Evolutionary conservation across 176 grass and related monocot genomes (phyloP), one percentile per base, ranked within the genome.

Genomic region (Oryza rufipogon): DNA sequence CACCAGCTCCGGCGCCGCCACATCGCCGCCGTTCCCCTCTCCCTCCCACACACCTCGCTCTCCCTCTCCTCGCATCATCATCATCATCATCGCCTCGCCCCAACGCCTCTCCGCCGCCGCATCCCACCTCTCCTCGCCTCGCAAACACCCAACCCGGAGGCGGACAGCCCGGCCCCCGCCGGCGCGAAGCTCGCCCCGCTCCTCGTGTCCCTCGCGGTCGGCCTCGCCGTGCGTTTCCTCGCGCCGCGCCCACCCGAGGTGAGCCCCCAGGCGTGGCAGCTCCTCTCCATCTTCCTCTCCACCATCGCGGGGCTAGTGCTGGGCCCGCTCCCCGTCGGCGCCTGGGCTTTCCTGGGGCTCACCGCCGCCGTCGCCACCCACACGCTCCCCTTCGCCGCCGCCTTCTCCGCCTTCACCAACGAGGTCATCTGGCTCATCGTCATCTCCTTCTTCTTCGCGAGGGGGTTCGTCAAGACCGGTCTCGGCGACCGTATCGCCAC

Each of bases 361-460:
- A 98, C 96, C 7, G 41, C 77, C 45, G 64, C 96, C 65, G 83
- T 98, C 46, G 70, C 77, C 83, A 95, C 96, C n/a, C 81, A 80
- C 51, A 98, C 96, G 41, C 91, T 98, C 26, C 87, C 87, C 77
- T 95, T 98, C 89, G 4, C 88, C 8, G 87, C 89, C 45, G 96
- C 96, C 70, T 98, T 98, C 86, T 89, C 85, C 4, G 93, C 93
- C 74, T 98, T 98, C 89, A 90, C 89, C 80, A 98, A 98, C 79
- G 96, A 95, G 81, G 91, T 95, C 58, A 95, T 98, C 82, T 97
- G 95, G 95, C 90, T 97, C 84, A 97, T 94, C 73, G 95, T 97
- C 77, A 94, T 97, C 75, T 94, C 95, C 11, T 94, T 97, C 77
- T 97, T 97, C 92, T 97, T 97, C 77, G 92, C 95, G 28, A 83